Percentiles rank a stretch among this genome's conserved stretches.
These are phyloP conservation scores for Perilla frutescens DNA, from an alignment of 257 asterid genomes.

Conservation along the genomic window DNA sequence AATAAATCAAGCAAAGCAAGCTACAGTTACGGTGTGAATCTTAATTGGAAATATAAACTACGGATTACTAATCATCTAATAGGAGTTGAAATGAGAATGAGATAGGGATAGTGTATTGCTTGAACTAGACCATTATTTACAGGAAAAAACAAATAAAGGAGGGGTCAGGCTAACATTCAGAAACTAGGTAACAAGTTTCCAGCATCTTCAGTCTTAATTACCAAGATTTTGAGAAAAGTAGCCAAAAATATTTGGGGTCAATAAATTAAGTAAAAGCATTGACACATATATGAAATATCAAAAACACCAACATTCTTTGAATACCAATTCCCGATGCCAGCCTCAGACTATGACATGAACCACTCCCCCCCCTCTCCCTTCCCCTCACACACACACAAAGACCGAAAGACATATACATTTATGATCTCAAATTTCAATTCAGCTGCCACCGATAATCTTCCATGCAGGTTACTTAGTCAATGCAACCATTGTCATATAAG, in stretches of 20 bases:
- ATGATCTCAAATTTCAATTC: slow-evolving; percentile 5
- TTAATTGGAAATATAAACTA: slow-evolving; percentile 14
- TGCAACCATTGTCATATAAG: slow-evolving; percentile 21
- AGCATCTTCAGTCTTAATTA: slow-evolving; percentile 1
- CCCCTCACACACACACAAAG: background rate
- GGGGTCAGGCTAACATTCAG: slow-evolving; percentile 1
- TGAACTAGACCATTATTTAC: background rate
- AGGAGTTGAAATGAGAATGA: background rate
- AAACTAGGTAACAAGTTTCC: slow-evolving; percentile 7
- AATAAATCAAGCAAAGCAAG: slow-evolving; percentile 12
- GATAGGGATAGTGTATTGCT: slow-evolving; percentile 11
- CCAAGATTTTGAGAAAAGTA: background rate
- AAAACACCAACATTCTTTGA: slow-evolving; percentile 1
- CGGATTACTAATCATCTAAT: background rate
- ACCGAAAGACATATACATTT: background rate
- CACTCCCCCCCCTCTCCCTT: background rate
- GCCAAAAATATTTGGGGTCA: slow-evolving; percentile 3
- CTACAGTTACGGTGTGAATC: background rate
- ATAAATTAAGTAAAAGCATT: background rate
- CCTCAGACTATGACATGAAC: background rate
- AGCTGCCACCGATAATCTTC: background rate
- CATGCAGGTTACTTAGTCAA: background rate
- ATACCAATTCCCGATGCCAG: background rate
- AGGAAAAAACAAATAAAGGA: slow-evolving; percentile 1
- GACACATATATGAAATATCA: background rate